phyloP scores from a whole-genome alignment of 164 flowering plant species.

The Piper longum region DNA sequence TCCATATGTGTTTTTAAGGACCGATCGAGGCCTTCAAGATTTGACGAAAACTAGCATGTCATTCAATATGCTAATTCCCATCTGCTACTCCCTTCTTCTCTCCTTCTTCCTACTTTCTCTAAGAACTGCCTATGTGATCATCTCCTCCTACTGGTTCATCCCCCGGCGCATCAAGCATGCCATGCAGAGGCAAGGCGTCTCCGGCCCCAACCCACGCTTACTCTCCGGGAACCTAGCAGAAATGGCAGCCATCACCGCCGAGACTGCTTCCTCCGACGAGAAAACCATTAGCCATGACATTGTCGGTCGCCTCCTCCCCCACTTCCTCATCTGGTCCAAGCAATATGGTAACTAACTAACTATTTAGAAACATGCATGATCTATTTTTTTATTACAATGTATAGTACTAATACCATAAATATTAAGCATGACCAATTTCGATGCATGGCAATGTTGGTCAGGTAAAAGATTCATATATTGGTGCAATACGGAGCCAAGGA shows the following conservation, averaged over 20 bases:
- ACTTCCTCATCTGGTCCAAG: slow-evolving; percentile 65
- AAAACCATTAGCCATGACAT: slow-evolving; percentile 50
- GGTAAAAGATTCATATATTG: slow-evolving; percentile 81
- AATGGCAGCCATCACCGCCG: slow-evolving; percentile 44
- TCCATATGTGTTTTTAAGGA: no score
- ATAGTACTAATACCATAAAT: background rate
- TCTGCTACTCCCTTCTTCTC: background rate
- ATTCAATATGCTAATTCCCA: background rate
- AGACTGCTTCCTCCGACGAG: slow-evolving; percentile 43
- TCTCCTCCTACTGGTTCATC: slow-evolving; percentile 51
- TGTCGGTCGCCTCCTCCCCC: slow-evolving; percentile 76
- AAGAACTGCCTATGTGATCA: slow-evolving; percentile 6
- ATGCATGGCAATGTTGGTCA: slow-evolving; percentile 5
- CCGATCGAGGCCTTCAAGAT: no score
- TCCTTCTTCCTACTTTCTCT: background rate
- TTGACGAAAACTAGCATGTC: no score
- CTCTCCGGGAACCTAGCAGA: slow-evolving; percentile 66
- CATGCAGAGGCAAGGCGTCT: slow-evolving; percentile 88
- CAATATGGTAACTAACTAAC: slow-evolving; percentile 39
- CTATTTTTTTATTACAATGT: background rate
- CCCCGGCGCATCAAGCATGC: slow-evolving; percentile 67
- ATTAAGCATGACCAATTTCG: background rate
- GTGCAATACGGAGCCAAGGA: slow-evolving; percentile 80
- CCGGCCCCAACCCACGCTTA: slow-evolving; percentile 75
- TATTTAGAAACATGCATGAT: background rate